Evolutionary conservation across 139 green algal genomes (phyloP), one percentile per base, ranked within the genome.

Genomic region (Closterium sp.): DNA sequence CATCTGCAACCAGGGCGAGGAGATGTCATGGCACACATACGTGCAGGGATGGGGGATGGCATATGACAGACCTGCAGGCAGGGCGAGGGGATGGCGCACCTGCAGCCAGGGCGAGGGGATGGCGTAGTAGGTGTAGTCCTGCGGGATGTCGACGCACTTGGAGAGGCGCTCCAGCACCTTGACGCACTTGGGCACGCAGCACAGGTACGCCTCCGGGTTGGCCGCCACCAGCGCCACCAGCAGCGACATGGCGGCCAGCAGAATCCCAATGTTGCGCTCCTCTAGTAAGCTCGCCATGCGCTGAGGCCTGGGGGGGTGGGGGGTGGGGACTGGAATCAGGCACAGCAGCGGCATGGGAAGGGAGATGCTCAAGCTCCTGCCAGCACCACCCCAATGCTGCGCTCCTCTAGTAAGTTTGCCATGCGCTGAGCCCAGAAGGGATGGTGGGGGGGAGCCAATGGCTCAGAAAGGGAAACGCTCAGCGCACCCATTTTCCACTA

Each of bases 81-180:
- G 28, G 98, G 98, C 10, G 96, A 98, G 28, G 97, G 96, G n/a
- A 99, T 98, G 88, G 55, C 86, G 23, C 5, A 97, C 96, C 95
- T 99, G 97, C 86, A 99, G 96, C 98, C 98, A 99, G n/a, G 98
- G 98, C 12, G 96, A 98, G 25, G 97, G 96, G 28, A 99, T 98
- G 88, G 97, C 97, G 88, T 99, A 99, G 96, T 99, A 99, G 28
- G 97, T 97, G 95, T 99, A 99, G 93, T 99, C 98, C 69, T 96
- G 94, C 43, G 94, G 93, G 4, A 99, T 95, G n/a, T 98, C 97
- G 0, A 94, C 94, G 84, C 95, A 91, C 6, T 90, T 83, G 32
- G 96, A 95, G 36, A 99, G 90, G 0, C 98, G 95, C 89, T 98
- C 96, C 93, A 99, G 92, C 34, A 99, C 88, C 2, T 88, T 89